Evolutionary conservation across 768 basidiomycete species (phyloP).

Genomic region (Kwoniella newhampshirensis): DNA sequence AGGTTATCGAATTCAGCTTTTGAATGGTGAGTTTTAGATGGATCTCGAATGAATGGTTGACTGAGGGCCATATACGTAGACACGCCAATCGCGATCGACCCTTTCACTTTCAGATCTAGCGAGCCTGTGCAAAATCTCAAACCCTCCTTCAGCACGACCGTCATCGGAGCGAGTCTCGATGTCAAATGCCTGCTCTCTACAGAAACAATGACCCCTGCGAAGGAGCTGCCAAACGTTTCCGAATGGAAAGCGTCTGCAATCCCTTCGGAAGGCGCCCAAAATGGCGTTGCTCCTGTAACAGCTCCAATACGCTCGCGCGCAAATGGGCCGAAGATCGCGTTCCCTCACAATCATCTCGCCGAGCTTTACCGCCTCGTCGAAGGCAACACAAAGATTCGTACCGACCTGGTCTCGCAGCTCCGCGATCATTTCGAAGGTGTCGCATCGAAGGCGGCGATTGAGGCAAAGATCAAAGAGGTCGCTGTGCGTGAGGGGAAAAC

Average conservation of each 20-base stretch:
- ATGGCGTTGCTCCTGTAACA: slow-evolving; percentile 4
- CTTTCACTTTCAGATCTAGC: slow-evolving; percentile 40
- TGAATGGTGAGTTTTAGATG: slow-evolving; percentile 68
- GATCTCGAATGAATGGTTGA: background rate
- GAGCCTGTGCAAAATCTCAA: slow-evolving; percentile 34
- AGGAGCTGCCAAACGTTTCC: background rate
- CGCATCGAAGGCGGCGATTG: slow-evolving; percentile 46
- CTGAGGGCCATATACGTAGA: slow-evolving; percentile 26
- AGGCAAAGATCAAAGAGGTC: slow-evolving; percentile 46
- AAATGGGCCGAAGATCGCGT: slow-evolving; percentile 36
- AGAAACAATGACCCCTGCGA: slow-evolving; percentile 9
- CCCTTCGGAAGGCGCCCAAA: slow-evolving; percentile 3
- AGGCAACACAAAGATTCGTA: slow-evolving; percentile 39
- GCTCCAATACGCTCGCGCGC: slow-evolving; percentile 9
- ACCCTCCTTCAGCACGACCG: slow-evolving; percentile 25
- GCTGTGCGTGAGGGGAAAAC: slow-evolving; percentile 40
- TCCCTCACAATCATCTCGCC: slow-evolving; percentile 38
- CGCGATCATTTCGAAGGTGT: slow-evolving; percentile 39
- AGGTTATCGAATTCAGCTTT: slow-evolving; percentile 71
- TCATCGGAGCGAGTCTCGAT: slow-evolving; percentile 20
- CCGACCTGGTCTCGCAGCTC: slow-evolving; percentile 39
- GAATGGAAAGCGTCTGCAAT: slow-evolving; percentile 7
- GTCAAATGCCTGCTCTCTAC: slow-evolving; percentile 33
- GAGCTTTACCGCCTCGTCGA: slow-evolving; percentile 43
- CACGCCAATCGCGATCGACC: slow-evolving; percentile 45